Percentiles rank a stretch among this genome's conserved stretches.
phyloP scores from a whole-genome alignment of 2,329 filamentous ascomycete genomes.

The Alternaria sp. region DNA sequence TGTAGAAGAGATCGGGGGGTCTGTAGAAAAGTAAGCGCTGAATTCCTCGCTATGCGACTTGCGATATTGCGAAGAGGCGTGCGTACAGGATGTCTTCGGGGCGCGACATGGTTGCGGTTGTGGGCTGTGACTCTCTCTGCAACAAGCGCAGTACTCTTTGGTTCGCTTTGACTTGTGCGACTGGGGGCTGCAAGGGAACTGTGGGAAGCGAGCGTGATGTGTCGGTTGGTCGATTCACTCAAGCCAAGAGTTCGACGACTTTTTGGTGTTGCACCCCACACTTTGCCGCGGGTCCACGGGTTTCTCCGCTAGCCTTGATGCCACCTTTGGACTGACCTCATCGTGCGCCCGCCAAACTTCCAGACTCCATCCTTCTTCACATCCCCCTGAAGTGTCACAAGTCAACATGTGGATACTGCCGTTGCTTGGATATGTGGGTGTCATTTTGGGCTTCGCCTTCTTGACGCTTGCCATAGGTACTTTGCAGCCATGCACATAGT shows the following conservation, averaged over 20 bases:
- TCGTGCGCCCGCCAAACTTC: slow-evolving; percentile 20
- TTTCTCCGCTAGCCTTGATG: slow-evolving; percentile 31
- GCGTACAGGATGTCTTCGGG: slow-evolving; percentile 91
- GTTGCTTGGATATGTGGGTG: slow-evolving; percentile 86
- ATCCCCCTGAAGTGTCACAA: slow-evolving; percentile 5
- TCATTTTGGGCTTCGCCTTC: slow-evolving; percentile 90
- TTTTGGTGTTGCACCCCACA: slow-evolving; percentile 38
- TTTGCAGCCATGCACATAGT: background rate
- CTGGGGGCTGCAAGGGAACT: background rate
- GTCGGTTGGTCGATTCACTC: slow-evolving; percentile 4
- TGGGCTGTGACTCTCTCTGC: background rate
- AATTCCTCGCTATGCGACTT: background rate
- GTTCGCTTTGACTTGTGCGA: background rate
- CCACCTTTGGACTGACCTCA: slow-evolving; percentile 41
- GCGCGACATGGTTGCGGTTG: slow-evolving; percentile 80
- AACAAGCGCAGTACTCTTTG: background rate
- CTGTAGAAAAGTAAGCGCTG: slow-evolving; percentile 55
- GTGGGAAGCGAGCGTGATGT: background rate
- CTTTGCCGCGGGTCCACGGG: slow-evolving; percentile 19
- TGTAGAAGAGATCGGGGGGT: slow-evolving; percentile 96
- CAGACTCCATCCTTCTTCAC: slow-evolving; percentile 12
- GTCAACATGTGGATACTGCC: slow-evolving; percentile 91
- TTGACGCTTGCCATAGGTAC: slow-evolving; percentile 91
- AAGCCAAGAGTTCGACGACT: slow-evolving; percentile 34
- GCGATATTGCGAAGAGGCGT: slow-evolving; percentile 12